phyloP scores from a whole-genome alignment of 257 asterid species.

The Salvia hispanica region DNA sequence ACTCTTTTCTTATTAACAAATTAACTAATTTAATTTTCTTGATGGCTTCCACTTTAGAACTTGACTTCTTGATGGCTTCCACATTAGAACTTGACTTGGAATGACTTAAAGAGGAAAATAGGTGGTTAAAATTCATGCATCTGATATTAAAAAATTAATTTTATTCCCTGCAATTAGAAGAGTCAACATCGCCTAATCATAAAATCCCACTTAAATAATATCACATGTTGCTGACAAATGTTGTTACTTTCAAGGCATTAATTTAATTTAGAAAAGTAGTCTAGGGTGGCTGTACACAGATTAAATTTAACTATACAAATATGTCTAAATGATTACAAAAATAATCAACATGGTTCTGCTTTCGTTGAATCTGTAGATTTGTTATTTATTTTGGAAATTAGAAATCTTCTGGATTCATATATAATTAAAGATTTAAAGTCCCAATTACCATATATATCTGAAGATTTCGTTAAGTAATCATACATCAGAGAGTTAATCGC shows the following conservation, averaged over 20 bases:
- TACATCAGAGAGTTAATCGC: conserved; percentile 12
- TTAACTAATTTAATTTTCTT: neutral
- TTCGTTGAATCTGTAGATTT: conserved; percentile 12
- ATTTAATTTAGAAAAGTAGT: conserved; percentile 27
- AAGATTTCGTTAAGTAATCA: conserved; percentile 19
- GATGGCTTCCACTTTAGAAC: neutral
- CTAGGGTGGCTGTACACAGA: conserved; percentile 41
- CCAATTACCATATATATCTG: conserved; percentile 24
- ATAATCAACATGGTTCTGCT: conserved; percentile 3
- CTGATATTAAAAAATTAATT: conserved; percentile 14
- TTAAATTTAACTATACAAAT: conserved; percentile 15
- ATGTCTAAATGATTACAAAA: conserved; percentile 20
- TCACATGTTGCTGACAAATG: conserved; percentile 48
- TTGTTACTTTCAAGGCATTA: conserved; percentile 34
- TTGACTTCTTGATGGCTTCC: conserved; percentile 29
- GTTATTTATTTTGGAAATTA: conserved; percentile 10
- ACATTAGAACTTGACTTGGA: conserved; percentile 24
- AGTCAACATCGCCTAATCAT: conserved; percentile 26
- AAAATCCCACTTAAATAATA: conserved; percentile 28
- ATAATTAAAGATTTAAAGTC: conserved; percentile 9
- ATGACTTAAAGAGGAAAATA: conserved; percentile 23
- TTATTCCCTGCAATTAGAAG: conserved; percentile 34
- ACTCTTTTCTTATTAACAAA: neutral
- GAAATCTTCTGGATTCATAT: conserved; percentile 13
- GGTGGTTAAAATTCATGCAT: conserved; percentile 39